Evolutionary conservation across 2,329 filamentous ascomycete genomes (phyloP).

Genomic region (Ceratocystis huliohia): DNA sequence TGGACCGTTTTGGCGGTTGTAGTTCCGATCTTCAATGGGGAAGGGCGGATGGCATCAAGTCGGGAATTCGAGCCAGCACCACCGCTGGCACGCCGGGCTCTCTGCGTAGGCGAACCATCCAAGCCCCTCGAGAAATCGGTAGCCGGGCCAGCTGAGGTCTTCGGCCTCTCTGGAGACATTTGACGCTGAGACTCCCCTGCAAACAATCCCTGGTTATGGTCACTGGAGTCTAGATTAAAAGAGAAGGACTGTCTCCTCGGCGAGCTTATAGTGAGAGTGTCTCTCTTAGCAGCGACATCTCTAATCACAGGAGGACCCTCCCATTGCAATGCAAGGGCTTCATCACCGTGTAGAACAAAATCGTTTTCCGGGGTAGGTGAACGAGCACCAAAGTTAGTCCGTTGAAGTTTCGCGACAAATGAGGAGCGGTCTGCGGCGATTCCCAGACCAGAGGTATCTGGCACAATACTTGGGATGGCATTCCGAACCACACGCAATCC

Average conservation of each 20-base stretch:
- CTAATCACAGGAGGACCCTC: slow-evolving; percentile 34
- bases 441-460: slow-evolving; percentile 7
- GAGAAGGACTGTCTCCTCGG: slow-evolving; percentile 37
- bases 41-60: slow-evolving; percentile 15
- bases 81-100: not conserved
- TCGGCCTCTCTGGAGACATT: slow-evolving; percentile 14
- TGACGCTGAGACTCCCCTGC: not conserved
- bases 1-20: slow-evolving; percentile 1
- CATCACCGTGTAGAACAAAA: slow-evolving; percentile 28
- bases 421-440: slow-evolving; percentile 9
- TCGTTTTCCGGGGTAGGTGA: slow-evolving; percentile 16
- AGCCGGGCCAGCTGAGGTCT: slow-evolving; percentile 15
- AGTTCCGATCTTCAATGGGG: slow-evolving; percentile 10
- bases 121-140: not conserved
- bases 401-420: slow-evolving; percentile 1
- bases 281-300: slow-evolving; percentile 38
- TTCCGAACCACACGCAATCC: slow-evolving; percentile 18
- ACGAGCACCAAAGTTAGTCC: slow-evolving; percentile 10
- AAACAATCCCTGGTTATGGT: not conserved
- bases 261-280: slow-evolving; percentile 37
- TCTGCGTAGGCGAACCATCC: not conserved
- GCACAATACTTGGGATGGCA: slow-evolving; percentile 16
- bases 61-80: slow-evolving; percentile 6
- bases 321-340: slow-evolving; percentile 24
- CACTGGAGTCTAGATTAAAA: slow-evolving; percentile 30